Evolutionary conservation across 768 basidiomycete genomes (phyloP).

Genomic region (Pholiota microspora): DNA sequence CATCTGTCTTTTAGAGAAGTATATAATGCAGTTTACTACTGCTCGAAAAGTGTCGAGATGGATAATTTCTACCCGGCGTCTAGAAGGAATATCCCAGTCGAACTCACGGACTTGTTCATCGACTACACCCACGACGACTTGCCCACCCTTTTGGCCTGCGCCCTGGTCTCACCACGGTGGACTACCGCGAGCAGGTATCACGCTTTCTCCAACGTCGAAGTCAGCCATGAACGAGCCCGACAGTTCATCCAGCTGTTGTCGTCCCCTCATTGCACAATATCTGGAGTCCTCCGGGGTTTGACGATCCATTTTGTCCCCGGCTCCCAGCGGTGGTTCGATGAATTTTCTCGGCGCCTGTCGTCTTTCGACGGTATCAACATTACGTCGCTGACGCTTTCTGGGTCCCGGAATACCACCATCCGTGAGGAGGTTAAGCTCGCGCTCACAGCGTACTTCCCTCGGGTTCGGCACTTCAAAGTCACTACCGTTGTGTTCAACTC

Average conservation of each 20-base stretch:
- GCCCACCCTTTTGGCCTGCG: constrained; percentile 20
- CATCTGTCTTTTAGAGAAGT: not conserved
- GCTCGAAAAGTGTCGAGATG: constrained; percentile 6
- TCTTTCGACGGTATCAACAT: constrained; percentile 10
- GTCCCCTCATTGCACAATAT: constrained; percentile 17
- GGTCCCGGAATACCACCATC: constrained; percentile 12
- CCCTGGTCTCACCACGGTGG: constrained; percentile 27
- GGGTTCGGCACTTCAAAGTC: constrained; percentile 10
- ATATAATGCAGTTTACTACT: not conserved
- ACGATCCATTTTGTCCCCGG: constrained; percentile 16
- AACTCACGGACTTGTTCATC: constrained; percentile 27
- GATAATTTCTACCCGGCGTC: not conserved
- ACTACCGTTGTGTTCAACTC: constrained; percentile 14
- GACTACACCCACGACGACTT: constrained; percentile 23
- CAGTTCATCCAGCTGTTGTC: constrained; percentile 14
- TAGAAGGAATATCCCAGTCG: constrained; percentile 19
- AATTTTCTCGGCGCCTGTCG: constrained; percentile 16
- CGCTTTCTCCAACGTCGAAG: constrained; percentile 19
- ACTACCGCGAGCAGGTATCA: constrained; percentile 20
- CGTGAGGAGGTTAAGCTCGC: constrained; percentile 14
- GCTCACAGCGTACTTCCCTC: constrained; percentile 3
- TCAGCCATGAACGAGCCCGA: constrained; percentile 17
- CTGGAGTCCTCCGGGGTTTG: constrained; percentile 9
- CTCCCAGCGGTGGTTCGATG: constrained; percentile 20
- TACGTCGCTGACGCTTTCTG: constrained; percentile 12